Base-by-base conservation (phyloP, 2,329 filamentous ascomycete species). In the Sordariomycetes sp. region DNA sequence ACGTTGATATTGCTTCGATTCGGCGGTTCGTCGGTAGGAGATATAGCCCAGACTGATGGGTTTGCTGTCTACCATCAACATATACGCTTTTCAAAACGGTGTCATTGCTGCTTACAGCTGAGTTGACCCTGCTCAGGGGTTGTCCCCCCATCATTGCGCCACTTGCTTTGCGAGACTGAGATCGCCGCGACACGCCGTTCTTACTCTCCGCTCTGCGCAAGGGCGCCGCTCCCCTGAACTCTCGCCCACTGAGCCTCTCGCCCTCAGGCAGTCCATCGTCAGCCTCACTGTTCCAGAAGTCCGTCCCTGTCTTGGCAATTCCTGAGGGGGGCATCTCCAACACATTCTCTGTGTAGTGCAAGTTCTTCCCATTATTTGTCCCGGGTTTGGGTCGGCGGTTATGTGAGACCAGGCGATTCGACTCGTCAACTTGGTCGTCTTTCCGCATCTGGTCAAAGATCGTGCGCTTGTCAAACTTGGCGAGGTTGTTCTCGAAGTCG, bases 391-490 rank as follows among this genome's bases (percentile, higher is more conserved):
- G 67, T 38, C 58, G 67, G 21, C 86, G 76, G 53, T 96, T 96
- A 60, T 94, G 87, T 35, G 84, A 82, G 21, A 95, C 88, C 25
- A 98, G 61, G n/a, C 90, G 80, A 43, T 86, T 85, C 35, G 88
- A 82, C 37, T 94, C 88, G n/a, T 88, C 85, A 8, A 90, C 78
- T 20, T 77, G 80, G 47, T 96, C 90, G 37, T 93, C 86, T 44
- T 84, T 86, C 39, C 86, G 73, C 57, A 96, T 92, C 57, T 95
- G 82, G 44, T 90, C 83, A 53, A 98, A 98, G 8, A 96, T 77
- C 2, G 79, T 80, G 36, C 82, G 77, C 63, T 96, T 96, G 64
- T 96, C 88, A 48, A 96, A 96, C 51, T 94, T 94, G 30, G 86
- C 88, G 21, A 96, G 68, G 44, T 87, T 87, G 35, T 78, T 79